Conservation (phyloP, 345 rosid genomes). For the Syzygium oleosum region DNA sequence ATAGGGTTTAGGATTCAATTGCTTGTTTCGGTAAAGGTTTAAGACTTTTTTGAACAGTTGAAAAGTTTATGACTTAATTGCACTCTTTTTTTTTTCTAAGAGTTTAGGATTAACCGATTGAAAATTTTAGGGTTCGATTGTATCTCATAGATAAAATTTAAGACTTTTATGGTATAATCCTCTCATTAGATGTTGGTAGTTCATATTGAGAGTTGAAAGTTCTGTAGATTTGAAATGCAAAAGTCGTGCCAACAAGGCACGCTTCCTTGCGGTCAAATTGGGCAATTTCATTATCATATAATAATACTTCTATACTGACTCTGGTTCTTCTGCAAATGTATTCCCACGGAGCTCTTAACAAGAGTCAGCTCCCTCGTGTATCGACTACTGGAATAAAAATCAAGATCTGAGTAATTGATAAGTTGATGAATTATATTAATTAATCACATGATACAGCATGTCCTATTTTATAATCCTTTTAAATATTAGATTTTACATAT, state of each 20-base stretch:
- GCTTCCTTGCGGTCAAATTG: neutral
- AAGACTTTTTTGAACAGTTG: too few relatives aligned
- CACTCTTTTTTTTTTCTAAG: neutral
- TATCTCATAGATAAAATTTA: neutral
- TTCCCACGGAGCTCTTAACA: too few relatives aligned
- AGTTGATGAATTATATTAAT: neutral
- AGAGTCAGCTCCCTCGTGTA: too few relatives aligned
- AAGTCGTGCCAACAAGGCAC: neutral
- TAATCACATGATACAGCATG: neutral
- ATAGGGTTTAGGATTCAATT: neutral
- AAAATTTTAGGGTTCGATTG: neutral
- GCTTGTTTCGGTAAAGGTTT: neutral
- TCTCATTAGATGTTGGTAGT: neutral
- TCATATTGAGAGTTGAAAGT: neutral
- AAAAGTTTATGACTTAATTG: neutral
- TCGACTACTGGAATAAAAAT: neutral
- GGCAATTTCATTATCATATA: neutral
- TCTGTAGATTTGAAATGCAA: neutral
- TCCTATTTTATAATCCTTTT: neutral
- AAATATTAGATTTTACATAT: neutral
- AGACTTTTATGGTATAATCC: neutral
- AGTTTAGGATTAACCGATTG: neutral
- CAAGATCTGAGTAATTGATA: neutral
- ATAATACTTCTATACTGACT: neutral
- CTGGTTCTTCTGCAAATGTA: neutral